Evolutionary conservation across 495 filamentous ascomycete genomes (phyloP), one percentile per base, ranked within the genome.

Genomic region (Trichoderma gamsii): DNA sequence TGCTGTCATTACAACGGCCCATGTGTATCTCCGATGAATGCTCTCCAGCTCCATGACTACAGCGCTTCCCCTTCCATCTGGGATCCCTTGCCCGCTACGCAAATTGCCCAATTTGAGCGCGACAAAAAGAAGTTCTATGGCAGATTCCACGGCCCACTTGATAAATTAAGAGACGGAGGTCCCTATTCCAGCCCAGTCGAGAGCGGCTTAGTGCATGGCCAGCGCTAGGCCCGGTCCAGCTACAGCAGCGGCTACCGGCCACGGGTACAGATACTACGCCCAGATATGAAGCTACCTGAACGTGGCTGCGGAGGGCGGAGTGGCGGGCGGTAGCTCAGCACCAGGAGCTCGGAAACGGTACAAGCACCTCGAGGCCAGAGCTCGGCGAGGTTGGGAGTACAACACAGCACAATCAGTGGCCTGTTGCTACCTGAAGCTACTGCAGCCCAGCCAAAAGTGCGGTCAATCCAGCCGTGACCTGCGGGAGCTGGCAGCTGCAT

Each of bases 41-140:
- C 35, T 38, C 35, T 38, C 35, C 35, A 38, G 35, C 35, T 38
- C 35, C 35, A 38, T 6, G 5, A 38, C 29, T 29, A 29, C 29
- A 29, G 29, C 21, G 5, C 21, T 6, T 52, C 13, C 56, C 13
- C 56, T 27, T 18, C 56, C 25, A 1, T 56, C 56, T 18, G 3
- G 11, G 25, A 61, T 18, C 35, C 56, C 56, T 61, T 61, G 56
- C 29, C 56, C 8, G 56, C 56, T 25, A 61, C 56, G 56, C 56
- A 61, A 61, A 61, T 61, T 61, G 56, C 25, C 25, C 56, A 61
- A 61, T 61, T 61, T 61, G 56, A 61, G 56, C 56, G 25, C 29
- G 56, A 61, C 56, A 61, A 61, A 61, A 61, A 25, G 56, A 61
- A 61, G 56, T 61, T 61, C 56, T 61, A 25, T 25, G 25, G 29